Conservation (phyloP, 208 protist genomes). For the Perkinsela sp. region DNA sequence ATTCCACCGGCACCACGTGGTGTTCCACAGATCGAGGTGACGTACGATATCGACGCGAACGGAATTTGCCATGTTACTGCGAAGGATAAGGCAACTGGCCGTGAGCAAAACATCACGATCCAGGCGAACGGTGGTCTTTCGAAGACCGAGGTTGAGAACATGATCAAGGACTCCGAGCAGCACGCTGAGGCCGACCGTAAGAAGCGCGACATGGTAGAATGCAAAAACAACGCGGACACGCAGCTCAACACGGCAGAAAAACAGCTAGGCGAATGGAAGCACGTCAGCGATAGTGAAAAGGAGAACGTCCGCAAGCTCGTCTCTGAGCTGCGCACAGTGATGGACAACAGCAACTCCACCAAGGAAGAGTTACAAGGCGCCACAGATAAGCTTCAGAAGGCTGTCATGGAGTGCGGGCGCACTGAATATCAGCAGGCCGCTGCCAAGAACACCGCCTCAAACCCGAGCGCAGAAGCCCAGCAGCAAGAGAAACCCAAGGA, state of each 20-base stretch:
- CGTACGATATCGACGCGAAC: slow-evolving; percentile 92
- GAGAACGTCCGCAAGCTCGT: slow-evolving; percentile 20
- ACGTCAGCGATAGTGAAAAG: slow-evolving; percentile 36
- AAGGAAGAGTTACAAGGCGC: slow-evolving; percentile 21
- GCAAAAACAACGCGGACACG: slow-evolving; percentile 46
- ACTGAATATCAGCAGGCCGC: slow-evolving; percentile 40
- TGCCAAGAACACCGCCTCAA: slow-evolving; percentile 9
- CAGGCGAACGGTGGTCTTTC: slow-evolving; percentile 30
- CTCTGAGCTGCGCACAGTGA: slow-evolving; percentile 18
- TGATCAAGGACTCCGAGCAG: slow-evolving; percentile 45
- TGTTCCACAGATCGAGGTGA: slow-evolving; percentile 81
- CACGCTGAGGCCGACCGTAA: slow-evolving; percentile 36
- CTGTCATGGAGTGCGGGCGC: slow-evolving; percentile 13
- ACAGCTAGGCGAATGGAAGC: slow-evolving; percentile 43
- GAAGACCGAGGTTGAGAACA: slow-evolving; percentile 47
- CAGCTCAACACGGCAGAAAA: slow-evolving; percentile 27
- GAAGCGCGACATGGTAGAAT: slow-evolving; percentile 35
- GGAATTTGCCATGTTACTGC: slow-evolving; percentile 90
- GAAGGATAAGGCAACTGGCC: slow-evolving; percentile 81
- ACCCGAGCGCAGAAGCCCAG: slow-evolving; percentile 4
- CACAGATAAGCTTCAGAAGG: slow-evolving; percentile 40
- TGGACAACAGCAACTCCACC: slow-evolving; percentile 27
- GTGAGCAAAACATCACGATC: slow-evolving; percentile 80
- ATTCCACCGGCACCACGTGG: slow-evolving; percentile 67
- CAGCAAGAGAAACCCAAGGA: slow-evolving; percentile 4